Evolutionary conservation across 768 basidiomycete species (phyloP).

Genomic region (Auriscalpium orientale): DNA sequence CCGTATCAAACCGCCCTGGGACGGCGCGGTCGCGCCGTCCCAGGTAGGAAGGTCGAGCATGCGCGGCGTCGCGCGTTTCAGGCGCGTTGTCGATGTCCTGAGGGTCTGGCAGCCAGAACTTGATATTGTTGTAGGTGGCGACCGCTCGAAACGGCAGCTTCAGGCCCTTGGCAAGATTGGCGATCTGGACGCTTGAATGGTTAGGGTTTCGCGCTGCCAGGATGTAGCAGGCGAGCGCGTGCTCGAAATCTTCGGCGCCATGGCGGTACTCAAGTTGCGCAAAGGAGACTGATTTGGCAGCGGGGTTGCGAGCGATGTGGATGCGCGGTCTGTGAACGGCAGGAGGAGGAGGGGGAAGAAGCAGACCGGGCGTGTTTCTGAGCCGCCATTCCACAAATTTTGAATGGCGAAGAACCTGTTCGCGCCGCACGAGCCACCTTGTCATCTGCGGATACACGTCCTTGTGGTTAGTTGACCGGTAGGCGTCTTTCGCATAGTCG

Average conservation of each 20-base stretch:
- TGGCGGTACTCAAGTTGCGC: background rate
- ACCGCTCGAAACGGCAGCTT: conserved; percentile 19
- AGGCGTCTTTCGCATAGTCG: too few species aligned
- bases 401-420: too few species aligned
- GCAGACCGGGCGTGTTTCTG: too few species aligned
- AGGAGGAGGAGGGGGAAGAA: too few species aligned
- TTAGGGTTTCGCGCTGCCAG: background rate
- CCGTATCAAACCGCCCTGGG: conserved; percentile 30
- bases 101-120: background rate
- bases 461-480: too few species aligned
- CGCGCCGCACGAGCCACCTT: too few species aligned
- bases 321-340: background rate
- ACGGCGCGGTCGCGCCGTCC: conserved; percentile 11
- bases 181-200: conserved; percentile 14
- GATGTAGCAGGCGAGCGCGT: conserved; percentile 21
- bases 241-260: background rate
- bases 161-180: conserved; percentile 12
- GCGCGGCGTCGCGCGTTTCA: conserved; percentile 22
- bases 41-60: conserved; percentile 21
- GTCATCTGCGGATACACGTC: too few species aligned
- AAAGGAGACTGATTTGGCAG: background rate
- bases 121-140: conserved; percentile 28
- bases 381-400: too few species aligned
- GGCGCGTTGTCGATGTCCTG: background rate
- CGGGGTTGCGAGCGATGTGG: background rate